Evolutionary conservation across 176 grass and related monocot genomes (phyloP).

Genomic region (Oryza coarctata): DNA sequence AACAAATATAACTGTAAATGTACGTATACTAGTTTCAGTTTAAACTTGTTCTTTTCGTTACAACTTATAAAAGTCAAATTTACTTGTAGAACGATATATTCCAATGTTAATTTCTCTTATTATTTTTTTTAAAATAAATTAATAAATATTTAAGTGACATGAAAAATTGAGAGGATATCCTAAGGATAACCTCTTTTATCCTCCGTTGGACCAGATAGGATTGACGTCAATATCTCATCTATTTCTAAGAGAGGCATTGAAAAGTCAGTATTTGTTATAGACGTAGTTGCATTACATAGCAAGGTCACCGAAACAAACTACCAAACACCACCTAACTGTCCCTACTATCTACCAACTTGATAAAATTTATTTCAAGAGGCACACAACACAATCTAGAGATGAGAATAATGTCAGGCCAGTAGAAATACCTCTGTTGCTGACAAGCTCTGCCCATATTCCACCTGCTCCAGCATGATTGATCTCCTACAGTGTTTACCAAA

Average conservation of each 20-base stretch:
- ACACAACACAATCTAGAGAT: not conserved
- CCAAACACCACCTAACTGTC: not conserved
- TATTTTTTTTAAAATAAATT: too few relatives aligned
- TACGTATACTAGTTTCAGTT: too few relatives aligned
- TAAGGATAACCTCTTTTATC: not conserved
- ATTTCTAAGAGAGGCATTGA: not conserved
- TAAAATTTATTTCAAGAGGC: not conserved
- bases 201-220: not conserved
- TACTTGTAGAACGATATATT: too few relatives aligned
- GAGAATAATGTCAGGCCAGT: not conserved
- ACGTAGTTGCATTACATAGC: too few relatives aligned
- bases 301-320: not conserved
- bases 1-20: too few relatives aligned
- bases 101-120: too few relatives aligned
- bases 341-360: not conserved
- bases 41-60: too few relatives aligned
- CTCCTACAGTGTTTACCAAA: constrained; percentile 53
- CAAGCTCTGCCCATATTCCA: constrained; percentile 92
- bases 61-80: too few relatives aligned
- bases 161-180: too few relatives aligned
- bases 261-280: not conserved
- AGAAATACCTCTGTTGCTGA: constrained; percentile 78
- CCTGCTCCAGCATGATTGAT: constrained; percentile 99
- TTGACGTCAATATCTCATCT: not conserved
- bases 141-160: too few relatives aligned